Evolutionary conservation across 2,329 filamentous ascomycete genomes (phyloP), one percentile per base, ranked within the genome.

Genomic region (Fusarium nelsonii): DNA sequence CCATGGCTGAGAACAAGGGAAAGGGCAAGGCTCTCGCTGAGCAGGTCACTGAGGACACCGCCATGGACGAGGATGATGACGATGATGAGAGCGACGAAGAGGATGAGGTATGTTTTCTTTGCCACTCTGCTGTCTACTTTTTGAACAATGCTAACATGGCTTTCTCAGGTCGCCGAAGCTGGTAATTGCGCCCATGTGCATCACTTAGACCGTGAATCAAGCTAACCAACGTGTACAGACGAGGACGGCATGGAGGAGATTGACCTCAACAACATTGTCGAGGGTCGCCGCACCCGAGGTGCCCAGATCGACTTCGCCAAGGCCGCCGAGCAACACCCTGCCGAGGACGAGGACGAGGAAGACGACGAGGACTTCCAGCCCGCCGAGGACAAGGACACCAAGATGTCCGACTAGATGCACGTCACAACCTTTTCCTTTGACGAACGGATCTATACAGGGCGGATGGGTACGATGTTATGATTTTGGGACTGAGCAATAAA

Each of bases 301-400:
- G 92, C 93, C 81, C 87, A 90, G 77, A 97, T 98, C 79, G 93
- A 98, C 85, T 98, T 93, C 82, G 91, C 92, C 76, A 94, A 97
- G 84, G 94, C 94, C 20, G 93, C 93, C 28, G 86, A 92, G 81
- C 90, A 97, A 80, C 87, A 92, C 74, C 89, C 88, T 46, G 88
- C 85, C 69, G 88, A 89, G n/a, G 90, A 92, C 9, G 92, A 94
- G 7, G 92, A 94, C 6, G 92, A 95, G 32, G 93, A 94, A 44
- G 92, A 96, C 0, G 92, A 92, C 63, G 91, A 89, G 45, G 88
- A 85, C 74, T 91, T 91, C 78, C 83, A 90, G 76, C 88, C 88
- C 51, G 78, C 86, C 39, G 54, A 57, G 37, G 46, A 54, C 23
- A 86, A 90, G 68, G 88, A 90, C 65, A 91, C 92, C 69, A 88